Evolutionary conservation across 352 stramenopile genomes (phyloP).

Genomic region (Globisporangium lucens): DNA sequence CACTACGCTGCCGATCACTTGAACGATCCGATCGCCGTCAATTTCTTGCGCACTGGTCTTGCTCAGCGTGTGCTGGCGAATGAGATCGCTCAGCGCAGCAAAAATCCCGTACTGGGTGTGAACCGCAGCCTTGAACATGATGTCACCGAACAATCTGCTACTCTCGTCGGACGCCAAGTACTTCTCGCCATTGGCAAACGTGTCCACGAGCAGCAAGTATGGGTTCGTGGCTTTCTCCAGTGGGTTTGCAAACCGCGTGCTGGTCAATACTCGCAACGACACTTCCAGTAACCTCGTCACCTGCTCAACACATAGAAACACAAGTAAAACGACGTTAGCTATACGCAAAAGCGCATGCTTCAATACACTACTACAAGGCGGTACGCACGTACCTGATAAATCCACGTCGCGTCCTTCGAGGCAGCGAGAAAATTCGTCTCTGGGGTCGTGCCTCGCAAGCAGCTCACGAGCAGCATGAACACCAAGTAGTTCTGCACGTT

Average conservation of each 20-base stretch:
- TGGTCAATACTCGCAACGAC: constrained; percentile 32
- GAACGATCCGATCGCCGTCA: constrained; percentile 24
- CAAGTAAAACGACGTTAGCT: not conserved
- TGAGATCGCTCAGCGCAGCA: constrained; percentile 30
- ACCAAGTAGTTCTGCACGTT: constrained; percentile 62
- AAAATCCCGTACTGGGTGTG: constrained; percentile 27
- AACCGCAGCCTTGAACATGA: constrained; percentile 32
- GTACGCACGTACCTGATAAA: constrained; percentile 31
- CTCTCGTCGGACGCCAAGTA: constrained; percentile 24
- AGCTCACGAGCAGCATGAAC: constrained; percentile 56
- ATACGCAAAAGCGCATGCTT: no score
- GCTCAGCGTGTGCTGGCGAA: constrained; percentile 17
- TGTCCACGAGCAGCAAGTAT: constrained; percentile 50
- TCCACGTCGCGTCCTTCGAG: constrained; percentile 36
- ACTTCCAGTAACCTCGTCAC: constrained; percentile 42
- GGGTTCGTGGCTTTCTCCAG: constrained; percentile 30
- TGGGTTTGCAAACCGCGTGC: constrained; percentile 13
- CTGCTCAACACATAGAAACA: constrained; percentile 9
- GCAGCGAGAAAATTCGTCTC: constrained; percentile 26
- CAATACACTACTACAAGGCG: not conserved
- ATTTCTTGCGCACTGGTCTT: constrained; percentile 7
- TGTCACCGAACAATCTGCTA: constrained; percentile 12
- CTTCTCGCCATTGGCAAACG: constrained; percentile 30
- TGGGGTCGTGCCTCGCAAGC: constrained; percentile 25
- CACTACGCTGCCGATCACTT: constrained; percentile 26